Base-by-base conservation (phyloP, 176 grass and related monocot genomes). In the Tuctoria greenei region DNA sequence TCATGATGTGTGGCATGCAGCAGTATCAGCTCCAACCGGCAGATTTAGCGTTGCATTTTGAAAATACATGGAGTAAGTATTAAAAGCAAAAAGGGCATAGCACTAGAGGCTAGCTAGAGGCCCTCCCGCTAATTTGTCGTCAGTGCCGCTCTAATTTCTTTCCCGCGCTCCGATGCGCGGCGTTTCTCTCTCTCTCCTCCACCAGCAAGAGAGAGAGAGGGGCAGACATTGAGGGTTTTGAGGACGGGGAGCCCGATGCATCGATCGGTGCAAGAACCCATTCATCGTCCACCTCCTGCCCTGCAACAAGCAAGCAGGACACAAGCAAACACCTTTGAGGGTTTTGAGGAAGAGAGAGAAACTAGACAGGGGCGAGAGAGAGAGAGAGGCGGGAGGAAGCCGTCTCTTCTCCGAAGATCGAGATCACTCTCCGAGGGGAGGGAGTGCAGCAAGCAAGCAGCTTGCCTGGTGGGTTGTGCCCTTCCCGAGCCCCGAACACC, bases 381-480 rank as follows among this genome's bases (percentile, higher is more conserved):
- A 24, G 49, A 36, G 67, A 17, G 68, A n/a, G n/a, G n/a, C n/a
- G n/a, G n/a, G n/a, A n/a, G n/a, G 50, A 56, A 73, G 55, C 72
- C 68, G 4, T 65, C 31, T 52, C 23, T 51, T 51, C 47, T 81
- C 58, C 84, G n/a, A n/a, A n/a, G n/a, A 82, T 87, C 51, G 85
- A 87, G 79, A 87, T 87, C 73, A n/a, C n/a, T n/a, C n/a, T n/a
- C n/a, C n/a, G 35, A 74, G 5, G 5, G 0, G 17, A 17, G 17
- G 16, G 46, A 17, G 15, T 7, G n/a, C 52, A 16, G n/a, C 50
- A 41, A 25, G 71, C 28, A 35, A 62, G 59, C 36, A 0, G 16
- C 20, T 42, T 60, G 69, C 69, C 78, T 90, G 68, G 90, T 87
- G 93, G 82, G 79, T 89, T 70, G 88, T 80, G 88, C 89, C 74